Evolutionary conservation across 164 flowering plant genomes (phyloP), one percentile per base, ranked within the genome.

Genomic region (Berberis thunbergii): DNA sequence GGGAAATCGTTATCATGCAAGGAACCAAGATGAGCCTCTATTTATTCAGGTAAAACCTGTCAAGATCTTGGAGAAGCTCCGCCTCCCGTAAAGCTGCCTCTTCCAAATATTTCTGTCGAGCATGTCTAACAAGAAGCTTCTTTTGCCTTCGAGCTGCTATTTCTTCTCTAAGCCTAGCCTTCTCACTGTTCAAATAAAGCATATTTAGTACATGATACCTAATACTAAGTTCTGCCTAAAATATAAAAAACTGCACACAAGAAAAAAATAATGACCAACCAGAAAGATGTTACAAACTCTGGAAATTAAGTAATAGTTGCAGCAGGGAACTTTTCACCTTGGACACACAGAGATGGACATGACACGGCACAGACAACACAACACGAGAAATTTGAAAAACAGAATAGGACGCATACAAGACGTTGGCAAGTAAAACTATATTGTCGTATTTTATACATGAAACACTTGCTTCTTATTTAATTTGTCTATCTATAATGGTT

Each of bases 51-150:
- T 0, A 49, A 66, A 60, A 91, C 98, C 92, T 91, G 73, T 91
- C 95, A 58, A 89, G 90, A 64, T 83, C 88, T 69, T 79, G 83
- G 64, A 91, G 67, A 73, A 86, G 89, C 63, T 87, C 89, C 46
- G 86, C 82, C 64, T 91, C 98, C 62, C 82, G 74, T 63, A 81
- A 59, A 68, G 96, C 84, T 69, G 92, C 87, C 58, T 84, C 96
- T 73, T 89, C 98, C 59, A 89, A 69, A 72, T 72, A 76, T 67
- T 83, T 86, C 52, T 82, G 89, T 59, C 96, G 94, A 44, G 80
- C 78, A 54, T 69, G 86, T 64, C 86, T 81, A 52, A 75, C 58
- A 44, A 82, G 74, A 38, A 82, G 78, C 72, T 85, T 91, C 75
- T 82, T 81, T 73, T 89, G 91, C 70, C 89, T 69, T 45, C 84